Conservation (phyloP, 2,329 filamentous ascomycete species). For the Epichloe elymi region DNA sequence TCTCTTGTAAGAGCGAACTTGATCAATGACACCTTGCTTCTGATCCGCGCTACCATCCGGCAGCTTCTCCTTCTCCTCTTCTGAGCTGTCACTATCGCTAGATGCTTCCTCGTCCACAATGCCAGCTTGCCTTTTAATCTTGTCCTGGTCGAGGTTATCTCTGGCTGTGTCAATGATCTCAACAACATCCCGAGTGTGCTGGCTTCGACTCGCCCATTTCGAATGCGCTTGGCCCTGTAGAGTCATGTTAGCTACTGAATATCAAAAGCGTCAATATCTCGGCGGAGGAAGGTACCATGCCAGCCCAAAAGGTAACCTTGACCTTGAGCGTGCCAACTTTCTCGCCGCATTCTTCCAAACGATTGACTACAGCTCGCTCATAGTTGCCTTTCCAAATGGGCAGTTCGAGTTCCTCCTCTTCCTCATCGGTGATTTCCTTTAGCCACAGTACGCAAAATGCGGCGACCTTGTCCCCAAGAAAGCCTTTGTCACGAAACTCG, state of each 20-base stretch:
- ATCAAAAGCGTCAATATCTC: neutral
- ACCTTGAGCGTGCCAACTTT: constrained; percentile 32
- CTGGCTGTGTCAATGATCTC: constrained; percentile 35
- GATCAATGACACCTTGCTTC: constrained; percentile 33
- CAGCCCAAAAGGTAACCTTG: constrained; percentile 22
- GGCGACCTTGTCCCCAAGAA: constrained; percentile 38
- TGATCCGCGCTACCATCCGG: constrained; percentile 24
- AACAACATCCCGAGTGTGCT: constrained; percentile 22
- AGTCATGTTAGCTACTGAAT: neutral
- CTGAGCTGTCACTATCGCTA: constrained; percentile 17
- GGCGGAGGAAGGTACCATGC: constrained; percentile 15
- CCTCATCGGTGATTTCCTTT: constrained; percentile 55
- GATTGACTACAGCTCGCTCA: constrained; percentile 33
- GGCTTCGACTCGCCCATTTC: constrained; percentile 20
- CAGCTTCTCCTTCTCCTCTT: constrained; percentile 26
- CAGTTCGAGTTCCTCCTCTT: constrained; percentile 43
- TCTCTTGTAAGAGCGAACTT: constrained; percentile 46
- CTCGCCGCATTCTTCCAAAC: constrained; percentile 30
- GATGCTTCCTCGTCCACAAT: constrained; percentile 20
- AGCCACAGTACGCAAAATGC: constrained; percentile 57
- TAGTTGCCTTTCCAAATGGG: constrained; percentile 51
- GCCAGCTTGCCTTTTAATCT: constrained; percentile 21
- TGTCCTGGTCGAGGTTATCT: constrained; percentile 19
- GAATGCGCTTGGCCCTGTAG: constrained; percentile 22
- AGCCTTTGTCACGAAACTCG: constrained; percentile 29